Evolutionary conservation across 192 early-diverging fungal species (phyloP), one percentile per base, ranked within the genome.

Genomic region (Backusella psychrophila): DNA sequence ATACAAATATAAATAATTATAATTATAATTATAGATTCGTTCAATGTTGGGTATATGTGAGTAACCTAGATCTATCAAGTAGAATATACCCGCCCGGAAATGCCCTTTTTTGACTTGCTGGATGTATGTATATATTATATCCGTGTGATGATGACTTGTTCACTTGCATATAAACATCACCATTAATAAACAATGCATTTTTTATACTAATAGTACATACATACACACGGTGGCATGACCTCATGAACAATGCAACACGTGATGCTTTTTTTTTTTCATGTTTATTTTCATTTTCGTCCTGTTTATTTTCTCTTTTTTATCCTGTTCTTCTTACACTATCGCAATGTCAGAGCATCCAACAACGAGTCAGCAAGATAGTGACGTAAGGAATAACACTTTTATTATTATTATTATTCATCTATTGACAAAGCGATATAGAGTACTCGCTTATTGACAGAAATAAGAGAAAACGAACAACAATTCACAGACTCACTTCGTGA

Each of bases 401-500:
- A 0, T 33, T 3, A 29, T 33, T 33, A 33, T 31, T 31, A 2
- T 31, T 2, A 33, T 33, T 3, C 3, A 33, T 33, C 3, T 33
- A 33, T 33, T 33, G 3, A 21, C 8, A 21, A 9, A 21, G 3
- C 2, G 3, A 2, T 8, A 7, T 76, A 76, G 75, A 67, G 70
- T 38, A 34, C 66, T 23, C 39, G 44, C 4, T 73, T 71, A 34
- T 46, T 78, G 15, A 73, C 73, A n/a, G 77, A 78, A 38, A 41
- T 78, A 26, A 44, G 59, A 26, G 65, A 73, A 59, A 73, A 73
- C 21, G 77, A 78, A 11, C 39, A 78, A 65, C 38, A 66, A 46
- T 74, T 78, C 31, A 78, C 73, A 29, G 36, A 74, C 8, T 73
- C 77, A 0, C 42, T 78, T 36, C 72, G 77, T 67, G 77, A 78